phyloP scores from a whole-genome alignment of 2,329 filamentous ascomycete genomes.

The Exophiala viscosa region DNA sequence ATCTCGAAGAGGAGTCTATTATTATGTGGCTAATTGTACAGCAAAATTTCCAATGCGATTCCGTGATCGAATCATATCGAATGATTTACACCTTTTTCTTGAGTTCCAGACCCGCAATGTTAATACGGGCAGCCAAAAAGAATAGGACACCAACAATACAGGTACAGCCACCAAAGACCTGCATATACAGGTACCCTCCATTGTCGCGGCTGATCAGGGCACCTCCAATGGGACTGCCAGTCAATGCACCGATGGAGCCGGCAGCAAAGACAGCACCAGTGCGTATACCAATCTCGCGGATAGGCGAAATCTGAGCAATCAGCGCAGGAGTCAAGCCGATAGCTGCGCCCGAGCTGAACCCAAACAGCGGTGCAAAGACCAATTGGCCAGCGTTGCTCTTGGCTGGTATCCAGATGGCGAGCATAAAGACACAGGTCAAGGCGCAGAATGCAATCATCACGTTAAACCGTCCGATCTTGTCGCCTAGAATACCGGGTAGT shows the following conservation, averaged over 20 bases:
- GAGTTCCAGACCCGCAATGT: conserved; percentile 31
- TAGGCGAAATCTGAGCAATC: conserved; percentile 62
- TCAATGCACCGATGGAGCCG: conserved; percentile 61
- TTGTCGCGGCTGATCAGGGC: conserved; percentile 49
- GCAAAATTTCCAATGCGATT: not conserved
- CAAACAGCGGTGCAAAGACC: conserved; percentile 64
- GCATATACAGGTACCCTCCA: conserved; percentile 57
- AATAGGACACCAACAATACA: conserved; percentile 43
- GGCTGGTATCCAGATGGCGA: conserved; percentile 56
- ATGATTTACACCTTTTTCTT: conserved; percentile 31
- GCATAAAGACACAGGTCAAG: conserved; percentile 45
- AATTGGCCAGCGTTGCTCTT: conserved; percentile 56
- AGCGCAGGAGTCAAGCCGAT: conserved; percentile 61
- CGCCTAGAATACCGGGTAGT: conserved; percentile 52
- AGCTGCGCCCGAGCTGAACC: conserved; percentile 65
- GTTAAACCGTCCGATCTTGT: conserved; percentile 54
- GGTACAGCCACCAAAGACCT: conserved; percentile 62
- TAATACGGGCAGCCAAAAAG: conserved; percentile 38
- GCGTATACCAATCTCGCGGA: conserved; percentile 65
- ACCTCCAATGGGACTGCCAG: conserved; percentile 65
- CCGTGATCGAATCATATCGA: not conserved
- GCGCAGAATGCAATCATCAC: conserved; percentile 50
- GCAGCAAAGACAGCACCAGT: conserved; percentile 62
- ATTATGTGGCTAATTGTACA: not conserved
- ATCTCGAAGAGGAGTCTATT: not conserved